These are phyloP conservation scores for Kluyveromyces lactis DNA, from an alignment of 805 yeast species.

Conservation along the genomic window DNA sequence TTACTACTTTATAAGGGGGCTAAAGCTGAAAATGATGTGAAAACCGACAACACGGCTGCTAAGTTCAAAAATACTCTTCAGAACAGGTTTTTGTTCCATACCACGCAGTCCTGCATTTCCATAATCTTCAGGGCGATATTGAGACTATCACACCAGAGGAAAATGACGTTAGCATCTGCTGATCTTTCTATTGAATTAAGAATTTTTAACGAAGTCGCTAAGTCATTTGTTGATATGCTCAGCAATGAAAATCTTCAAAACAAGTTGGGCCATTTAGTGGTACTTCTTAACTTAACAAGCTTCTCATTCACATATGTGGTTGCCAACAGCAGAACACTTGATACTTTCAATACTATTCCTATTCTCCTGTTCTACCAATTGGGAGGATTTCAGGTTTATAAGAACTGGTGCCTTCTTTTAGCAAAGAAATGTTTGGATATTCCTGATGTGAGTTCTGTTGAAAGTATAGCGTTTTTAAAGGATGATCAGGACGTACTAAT, in stretches of 20 bases:
- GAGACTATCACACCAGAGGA: constrained; percentile 39
- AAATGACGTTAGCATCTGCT: constrained; percentile 16
- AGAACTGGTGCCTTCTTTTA: constrained; percentile 13
- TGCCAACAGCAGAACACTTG: constrained; percentile 21
- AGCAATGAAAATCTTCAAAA: constrained; percentile 15
- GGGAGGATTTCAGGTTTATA: constrained; percentile 35
- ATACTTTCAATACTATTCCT: constrained; percentile 30
- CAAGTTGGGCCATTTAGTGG: constrained; percentile 28
- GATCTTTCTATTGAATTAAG: constrained; percentile 36
- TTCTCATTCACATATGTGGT: constrained; percentile 29
- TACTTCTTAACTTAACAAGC: constrained; percentile 30
- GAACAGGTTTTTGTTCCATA: constrained; percentile 41
- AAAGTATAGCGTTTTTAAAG: constrained; percentile 31
- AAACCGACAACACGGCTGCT: constrained; percentile 41
- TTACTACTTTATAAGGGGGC: constrained; percentile 34
- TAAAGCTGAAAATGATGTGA: constrained; percentile 27
- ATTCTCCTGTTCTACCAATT: constrained; percentile 43
- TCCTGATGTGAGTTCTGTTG: constrained; percentile 24
- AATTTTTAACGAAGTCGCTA: constrained; percentile 29
- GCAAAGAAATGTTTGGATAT: constrained; percentile 19
- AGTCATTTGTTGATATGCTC: constrained; percentile 15
- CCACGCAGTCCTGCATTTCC: constrained; percentile 39
- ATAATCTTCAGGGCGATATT: constrained; percentile 37
- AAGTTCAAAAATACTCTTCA: constrained; percentile 57
- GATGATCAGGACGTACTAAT: constrained; percentile 31